Percentiles rank a stretch among this genome's conserved stretches.
Evolutionary conservation across 805 yeast species (phyloP).

Genomic region (Pichia rugopelliculosa): DNA sequence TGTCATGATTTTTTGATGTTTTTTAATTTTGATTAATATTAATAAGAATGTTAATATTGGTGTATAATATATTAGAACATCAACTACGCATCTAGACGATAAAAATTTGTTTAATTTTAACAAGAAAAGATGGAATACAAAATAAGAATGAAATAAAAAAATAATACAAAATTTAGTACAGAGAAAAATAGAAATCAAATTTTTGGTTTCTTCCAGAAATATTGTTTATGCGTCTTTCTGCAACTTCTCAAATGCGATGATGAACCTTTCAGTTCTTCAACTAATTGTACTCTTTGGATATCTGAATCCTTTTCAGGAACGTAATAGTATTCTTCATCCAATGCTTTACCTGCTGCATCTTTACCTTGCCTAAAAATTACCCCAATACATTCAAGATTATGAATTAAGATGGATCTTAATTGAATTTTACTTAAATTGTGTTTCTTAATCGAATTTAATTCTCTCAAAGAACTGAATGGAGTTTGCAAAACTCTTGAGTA

Average conservation of each 20-base stretch:
- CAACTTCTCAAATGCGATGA: slow-evolving; percentile 73
- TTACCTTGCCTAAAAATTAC: slow-evolving; percentile 82
- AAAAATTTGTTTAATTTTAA: not conserved
- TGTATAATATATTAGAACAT: too few relatives aligned
- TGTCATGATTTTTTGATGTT: not conserved
- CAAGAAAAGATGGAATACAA: not conserved
- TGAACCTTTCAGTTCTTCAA: slow-evolving; percentile 71
- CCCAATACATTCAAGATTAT: slow-evolving; percentile 62
- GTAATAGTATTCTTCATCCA: slow-evolving; percentile 92
- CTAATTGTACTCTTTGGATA: slow-evolving; percentile 57
- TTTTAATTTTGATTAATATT: too few relatives aligned
- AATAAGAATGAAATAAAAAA: not conserved
- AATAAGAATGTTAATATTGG: too few relatives aligned
- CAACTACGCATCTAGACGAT: too few relatives aligned
- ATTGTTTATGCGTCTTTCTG: slow-evolving; percentile 89
- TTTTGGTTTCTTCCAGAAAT: slow-evolving; percentile 60
- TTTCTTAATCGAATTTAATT: slow-evolving; percentile 51
- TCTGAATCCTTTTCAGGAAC: slow-evolving; percentile 78
- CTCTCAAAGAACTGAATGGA: slow-evolving; percentile 61
- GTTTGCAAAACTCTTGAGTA: slow-evolving; percentile 83
- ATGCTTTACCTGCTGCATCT: slow-evolving; percentile 92
- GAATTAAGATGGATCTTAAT: slow-evolving; percentile 36
- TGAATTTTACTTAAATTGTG: slow-evolving; percentile 38
- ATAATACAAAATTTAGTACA: not conserved
- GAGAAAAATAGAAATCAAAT: slow-evolving; percentile 10